phyloP scores from a whole-genome alignment of 2,329 filamentous ascomycete species.

The Exophiala aquamarina region DNA sequence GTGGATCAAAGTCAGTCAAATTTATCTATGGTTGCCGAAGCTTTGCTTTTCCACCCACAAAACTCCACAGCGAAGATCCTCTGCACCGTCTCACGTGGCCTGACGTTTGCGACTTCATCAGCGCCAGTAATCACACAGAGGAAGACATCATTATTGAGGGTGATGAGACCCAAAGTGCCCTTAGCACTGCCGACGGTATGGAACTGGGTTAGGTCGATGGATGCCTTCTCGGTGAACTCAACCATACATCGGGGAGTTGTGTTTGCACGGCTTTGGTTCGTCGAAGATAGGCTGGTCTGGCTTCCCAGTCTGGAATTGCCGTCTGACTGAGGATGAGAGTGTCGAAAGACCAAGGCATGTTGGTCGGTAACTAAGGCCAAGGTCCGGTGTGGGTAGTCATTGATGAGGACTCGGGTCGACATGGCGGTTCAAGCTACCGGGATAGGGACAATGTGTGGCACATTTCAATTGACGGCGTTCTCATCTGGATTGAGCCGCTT shows the following conservation, averaged over 20 bases:
- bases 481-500: no score
- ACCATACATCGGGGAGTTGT: constrained; percentile 71
- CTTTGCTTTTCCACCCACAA: constrained; percentile 39
- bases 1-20: background rate
- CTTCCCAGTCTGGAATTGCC: constrained; percentile 42
- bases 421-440: constrained; percentile 33
- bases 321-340: constrained; percentile 63
- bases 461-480: constrained; percentile 7
- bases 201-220: constrained; percentile 72
- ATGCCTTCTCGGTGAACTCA: constrained; percentile 69
- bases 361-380: constrained; percentile 80
- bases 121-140: constrained; percentile 84
- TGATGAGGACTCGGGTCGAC: constrained; percentile 77
- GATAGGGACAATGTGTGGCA: background rate
- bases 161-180: constrained; percentile 85
- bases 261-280: constrained; percentile 23
- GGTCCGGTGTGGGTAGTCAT: constrained; percentile 81
- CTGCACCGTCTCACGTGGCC: constrained; percentile 86
- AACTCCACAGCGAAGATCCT: constrained; percentile 86
- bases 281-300: constrained; percentile 30
- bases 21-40: background rate
- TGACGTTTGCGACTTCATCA: constrained; percentile 73
- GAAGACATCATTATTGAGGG: constrained; percentile 81
- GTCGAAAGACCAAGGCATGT: constrained; percentile 83
- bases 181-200: constrained; percentile 74